Conservation (phyloP, 768 basidiomycete species). For the Pulveroboletus sp. region DNA sequence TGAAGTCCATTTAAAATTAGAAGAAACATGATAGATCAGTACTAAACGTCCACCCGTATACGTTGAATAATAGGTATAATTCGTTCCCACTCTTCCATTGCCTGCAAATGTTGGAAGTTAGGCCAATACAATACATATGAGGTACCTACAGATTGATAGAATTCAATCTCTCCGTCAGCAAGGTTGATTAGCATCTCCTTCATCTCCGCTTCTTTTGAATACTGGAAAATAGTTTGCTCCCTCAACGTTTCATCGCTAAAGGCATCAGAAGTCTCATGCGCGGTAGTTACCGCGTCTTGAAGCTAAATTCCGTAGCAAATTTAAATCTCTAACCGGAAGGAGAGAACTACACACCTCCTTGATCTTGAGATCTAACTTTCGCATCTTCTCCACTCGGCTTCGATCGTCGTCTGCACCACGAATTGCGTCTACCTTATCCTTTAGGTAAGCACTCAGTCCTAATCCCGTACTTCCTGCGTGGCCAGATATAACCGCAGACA, state of each 20-base stretch:
- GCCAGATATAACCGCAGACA: constrained; percentile 87
- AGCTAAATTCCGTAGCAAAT: constrained; percentile 48
- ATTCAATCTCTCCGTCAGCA: constrained; percentile 93
- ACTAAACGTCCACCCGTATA: constrained; percentile 87
- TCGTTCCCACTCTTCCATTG: constrained; percentile 97
- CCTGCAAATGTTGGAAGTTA: constrained; percentile 38
- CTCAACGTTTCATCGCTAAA: constrained; percentile 94
- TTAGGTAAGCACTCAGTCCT: constrained; percentile 84
- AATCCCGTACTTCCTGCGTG: constrained; percentile 83
- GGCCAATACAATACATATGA: constrained; percentile 2
- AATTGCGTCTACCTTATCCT: constrained; percentile 88
- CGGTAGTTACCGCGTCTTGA: constrained; percentile 93
- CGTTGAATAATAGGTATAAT: constrained; percentile 92
- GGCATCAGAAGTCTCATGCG: constrained; percentile 93
- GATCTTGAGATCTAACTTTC: constrained; percentile 89
- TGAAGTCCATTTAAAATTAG: constrained; percentile 10
- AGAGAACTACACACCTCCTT: constrained; percentile 66
- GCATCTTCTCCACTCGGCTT: constrained; percentile 90
- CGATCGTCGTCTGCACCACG: constrained; percentile 93
- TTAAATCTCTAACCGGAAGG: not conserved
- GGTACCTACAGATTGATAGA: constrained; percentile 77
- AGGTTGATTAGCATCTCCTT: constrained; percentile 89
- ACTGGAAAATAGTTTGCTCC: constrained; percentile 89
- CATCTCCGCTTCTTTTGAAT: constrained; percentile 93
- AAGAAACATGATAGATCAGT: constrained; percentile 19